Conservation (phyloP, 108 stramenopile species). For the Skeletonema tropicum region DNA sequence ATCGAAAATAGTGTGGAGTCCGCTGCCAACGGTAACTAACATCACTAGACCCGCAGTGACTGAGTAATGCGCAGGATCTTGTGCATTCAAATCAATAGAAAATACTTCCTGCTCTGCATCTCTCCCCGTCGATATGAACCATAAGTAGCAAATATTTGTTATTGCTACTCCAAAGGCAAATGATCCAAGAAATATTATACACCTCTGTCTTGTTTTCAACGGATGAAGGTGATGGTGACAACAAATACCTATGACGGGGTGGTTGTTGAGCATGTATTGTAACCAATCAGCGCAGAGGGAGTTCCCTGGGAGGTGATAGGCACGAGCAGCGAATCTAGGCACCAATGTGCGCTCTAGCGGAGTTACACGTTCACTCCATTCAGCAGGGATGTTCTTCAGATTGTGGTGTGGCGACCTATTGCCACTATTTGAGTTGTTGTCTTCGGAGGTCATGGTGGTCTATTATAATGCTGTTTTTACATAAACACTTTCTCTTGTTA, state of each 20-base stretch:
- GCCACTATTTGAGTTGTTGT: background rate
- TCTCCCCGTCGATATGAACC: slow-evolving; percentile 32
- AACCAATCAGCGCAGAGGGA: slow-evolving; percentile 13
- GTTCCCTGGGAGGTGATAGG: slow-evolving; percentile 39
- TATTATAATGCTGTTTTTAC: too few relatives aligned
- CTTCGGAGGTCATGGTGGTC: too few relatives aligned
- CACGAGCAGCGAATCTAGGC: slow-evolving; percentile 16
- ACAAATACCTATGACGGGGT: slow-evolving; percentile 33
- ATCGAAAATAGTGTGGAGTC: slow-evolving; percentile 65
- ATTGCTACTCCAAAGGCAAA: slow-evolving; percentile 38
- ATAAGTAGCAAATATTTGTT: slow-evolving; percentile 46
- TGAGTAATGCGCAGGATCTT: slow-evolving; percentile 9
- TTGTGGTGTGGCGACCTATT: slow-evolving; percentile 5
- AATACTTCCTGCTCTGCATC: slow-evolving; percentile 18
- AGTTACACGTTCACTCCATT: background rate
- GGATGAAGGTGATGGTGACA: slow-evolving; percentile 39
- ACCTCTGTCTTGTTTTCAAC: slow-evolving; percentile 14
- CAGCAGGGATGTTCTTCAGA: slow-evolving; percentile 1
- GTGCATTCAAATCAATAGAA: slow-evolving; percentile 4
- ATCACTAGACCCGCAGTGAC: slow-evolving; percentile 54
- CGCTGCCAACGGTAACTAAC: slow-evolving; percentile 74
- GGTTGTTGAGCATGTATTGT: slow-evolving; percentile 38
- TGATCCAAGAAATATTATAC: slow-evolving; percentile 29
- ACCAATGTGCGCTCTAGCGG: slow-evolving; percentile 10
- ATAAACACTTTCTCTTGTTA: too few relatives aligned